Percentiles rank a stretch among this genome's conserved stretches.
phyloP scores from a whole-genome alignment of 2,329 filamentous ascomycete species.

The Thermoascus crustaceus region DNA sequence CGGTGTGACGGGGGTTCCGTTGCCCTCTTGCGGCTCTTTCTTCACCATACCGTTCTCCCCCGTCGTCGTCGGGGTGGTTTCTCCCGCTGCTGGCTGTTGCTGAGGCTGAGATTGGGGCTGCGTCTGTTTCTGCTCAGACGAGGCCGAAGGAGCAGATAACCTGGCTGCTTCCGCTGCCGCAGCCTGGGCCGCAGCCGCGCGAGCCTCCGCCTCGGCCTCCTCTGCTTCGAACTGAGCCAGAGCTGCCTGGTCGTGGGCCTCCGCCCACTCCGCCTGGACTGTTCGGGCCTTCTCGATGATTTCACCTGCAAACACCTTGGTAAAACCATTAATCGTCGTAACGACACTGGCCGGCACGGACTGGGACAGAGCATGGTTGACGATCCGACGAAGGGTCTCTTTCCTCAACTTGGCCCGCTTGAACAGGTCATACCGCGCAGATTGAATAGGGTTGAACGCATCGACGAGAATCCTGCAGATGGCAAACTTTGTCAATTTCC shows the following conservation, averaged over 20 bases:
- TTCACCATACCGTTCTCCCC: conserved; percentile 10
- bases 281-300: conserved; percentile 57
- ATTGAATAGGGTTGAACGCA: conserved; percentile 41
- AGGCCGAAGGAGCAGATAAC: background rate
- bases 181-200: conserved; percentile 14
- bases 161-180: conserved; percentile 10
- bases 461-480: conserved; percentile 35
- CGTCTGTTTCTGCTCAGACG: conserved; percentile 2
- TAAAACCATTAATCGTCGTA: conserved; percentile 56
- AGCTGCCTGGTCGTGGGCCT: conserved; percentile 44
- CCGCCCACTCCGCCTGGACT: conserved; percentile 48
- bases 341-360: conserved; percentile 58
- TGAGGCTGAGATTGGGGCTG: background rate
- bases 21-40: conserved; percentile 16
- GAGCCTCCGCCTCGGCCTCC: conserved; percentile 45
- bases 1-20: conserved; percentile 9
- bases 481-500: conserved; percentile 5
- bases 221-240: conserved; percentile 49
- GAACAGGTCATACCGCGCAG: conserved; percentile 41
- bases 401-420: conserved; percentile 44
- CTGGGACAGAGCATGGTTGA: conserved; percentile 60
- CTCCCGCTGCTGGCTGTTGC: background rate
- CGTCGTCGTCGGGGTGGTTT: too few species aligned
- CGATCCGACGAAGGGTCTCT: conserved; percentile 46
- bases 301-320: conserved; percentile 59